These are phyloP conservation scores for Penicillium sumatraense DNA, from an alignment of 2,329 filamentous ascomycete genomes.

Conservation along the genomic window DNA sequence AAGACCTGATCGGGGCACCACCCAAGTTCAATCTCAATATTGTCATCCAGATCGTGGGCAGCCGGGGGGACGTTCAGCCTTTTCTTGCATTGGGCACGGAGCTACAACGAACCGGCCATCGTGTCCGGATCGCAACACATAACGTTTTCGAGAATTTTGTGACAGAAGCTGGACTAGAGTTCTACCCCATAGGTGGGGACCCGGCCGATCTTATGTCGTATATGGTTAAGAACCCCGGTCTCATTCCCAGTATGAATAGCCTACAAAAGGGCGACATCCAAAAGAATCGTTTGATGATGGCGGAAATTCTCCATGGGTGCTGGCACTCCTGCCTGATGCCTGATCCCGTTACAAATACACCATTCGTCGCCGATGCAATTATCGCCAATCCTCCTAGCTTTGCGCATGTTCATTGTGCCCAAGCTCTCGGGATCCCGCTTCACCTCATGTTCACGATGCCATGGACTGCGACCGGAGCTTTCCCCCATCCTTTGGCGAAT, in stretches of 20 bases:
- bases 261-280: conserved; percentile 76
- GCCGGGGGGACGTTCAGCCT: conserved; percentile 74
- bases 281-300: conserved; percentile 73
- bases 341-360: conserved; percentile 43
- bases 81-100: conserved; percentile 72
- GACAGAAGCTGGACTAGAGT: conserved; percentile 72
- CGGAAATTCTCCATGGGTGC: conserved; percentile 76
- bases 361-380: conserved; percentile 82
- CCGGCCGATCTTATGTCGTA: conserved; percentile 79
- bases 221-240: conserved; percentile 85
- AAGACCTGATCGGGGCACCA: not conserved
- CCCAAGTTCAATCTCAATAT: conserved; percentile 53
- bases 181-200: conserved; percentile 74
- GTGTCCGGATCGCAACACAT: conserved; percentile 75
- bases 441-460: conserved; percentile 94
- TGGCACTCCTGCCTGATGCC: conserved; percentile 84
- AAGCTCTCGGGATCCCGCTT: conserved; percentile 74
- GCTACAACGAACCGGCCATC: conserved; percentile 69
- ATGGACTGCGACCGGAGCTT: conserved; percentile 81
- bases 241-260: conserved; percentile 80
- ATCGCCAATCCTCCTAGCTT: conserved; percentile 80
- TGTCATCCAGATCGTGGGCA: conserved; percentile 75
- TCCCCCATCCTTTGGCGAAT: conserved; percentile 82
- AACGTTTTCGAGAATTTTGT: conserved; percentile 70
- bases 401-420: conserved; percentile 75